phyloP scores from a whole-genome alignment of 2,329 filamentous ascomycete genomes.

The Ceratocystiopsis minuta region DNA sequence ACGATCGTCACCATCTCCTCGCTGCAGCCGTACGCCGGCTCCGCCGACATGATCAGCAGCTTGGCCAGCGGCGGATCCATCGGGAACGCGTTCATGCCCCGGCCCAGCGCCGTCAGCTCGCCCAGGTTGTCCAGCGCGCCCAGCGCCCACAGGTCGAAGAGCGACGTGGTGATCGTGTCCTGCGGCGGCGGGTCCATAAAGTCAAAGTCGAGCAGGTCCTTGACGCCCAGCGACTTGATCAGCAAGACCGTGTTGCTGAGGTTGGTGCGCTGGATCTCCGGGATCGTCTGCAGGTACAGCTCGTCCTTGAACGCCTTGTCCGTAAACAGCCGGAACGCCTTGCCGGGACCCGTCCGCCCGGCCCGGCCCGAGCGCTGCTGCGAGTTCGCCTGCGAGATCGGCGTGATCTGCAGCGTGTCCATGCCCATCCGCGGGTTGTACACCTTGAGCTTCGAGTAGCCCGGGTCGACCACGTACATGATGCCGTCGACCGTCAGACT shows the following conservation, averaged over 20 bases:
- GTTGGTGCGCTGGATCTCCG: conserved; percentile 93
- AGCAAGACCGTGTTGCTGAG: conserved; percentile 87
- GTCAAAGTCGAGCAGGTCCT: conserved; percentile 87
- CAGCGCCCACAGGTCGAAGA: conserved; percentile 94
- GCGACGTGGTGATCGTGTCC: conserved; percentile 89
- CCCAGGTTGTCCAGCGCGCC: conserved; percentile 88
- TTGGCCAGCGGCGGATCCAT: conserved; percentile 97
- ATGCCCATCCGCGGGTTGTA: conserved; percentile 99
- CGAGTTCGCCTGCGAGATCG: conserved; percentile 91
- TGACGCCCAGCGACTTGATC: conserved; percentile 85
- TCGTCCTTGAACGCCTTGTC: conserved; percentile 93
- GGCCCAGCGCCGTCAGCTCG: conserved; percentile 70
- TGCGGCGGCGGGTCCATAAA: conserved; percentile 99
- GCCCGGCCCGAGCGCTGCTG: conserved; percentile 86
- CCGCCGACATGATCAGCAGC: conserved; percentile 75
- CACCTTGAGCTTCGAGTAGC: conserved; percentile 94
- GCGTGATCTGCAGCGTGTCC: conserved; percentile 95
- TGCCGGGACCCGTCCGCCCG: conserved; percentile 84
- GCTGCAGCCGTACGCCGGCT: conserved; percentile 59
- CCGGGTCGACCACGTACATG: conserved; percentile 95
- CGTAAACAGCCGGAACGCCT: conserved; percentile 85
- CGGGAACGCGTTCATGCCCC: conserved; percentile 90
- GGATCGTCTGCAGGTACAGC: conserved; percentile 90
- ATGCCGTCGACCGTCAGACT: conserved; percentile 96
- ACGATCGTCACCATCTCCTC: conserved; percentile 98